Evolutionary conservation across 2,329 filamentous ascomycete genomes (phyloP).

Genomic region (Onygenales sp.): DNA sequence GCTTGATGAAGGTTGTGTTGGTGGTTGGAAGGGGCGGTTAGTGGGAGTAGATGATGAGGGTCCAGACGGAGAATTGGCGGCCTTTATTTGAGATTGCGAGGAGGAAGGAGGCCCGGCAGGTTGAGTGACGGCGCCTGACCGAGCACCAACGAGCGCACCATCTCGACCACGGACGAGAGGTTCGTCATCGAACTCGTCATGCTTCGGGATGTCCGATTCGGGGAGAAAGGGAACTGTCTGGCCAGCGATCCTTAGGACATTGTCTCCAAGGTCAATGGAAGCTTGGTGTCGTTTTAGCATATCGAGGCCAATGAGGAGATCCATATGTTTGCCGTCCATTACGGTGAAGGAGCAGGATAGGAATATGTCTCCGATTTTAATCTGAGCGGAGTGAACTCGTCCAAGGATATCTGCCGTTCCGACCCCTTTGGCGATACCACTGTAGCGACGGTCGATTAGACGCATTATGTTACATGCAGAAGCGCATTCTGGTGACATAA

Average conservation of each 20-base stretch:
- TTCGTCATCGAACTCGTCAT: slow-evolving; percentile 66
- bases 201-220: slow-evolving; percentile 88
- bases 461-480: slow-evolving; percentile 93
- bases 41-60: background rate
- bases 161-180: slow-evolving; percentile 76
- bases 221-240: slow-evolving; percentile 83
- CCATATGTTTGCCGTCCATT: slow-evolving; percentile 97
- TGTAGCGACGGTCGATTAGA: slow-evolving; percentile 83
- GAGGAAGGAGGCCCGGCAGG: slow-evolving; percentile 18
- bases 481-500: slow-evolving; percentile 93
- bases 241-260: slow-evolving; percentile 78
- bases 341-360: slow-evolving; percentile 95
- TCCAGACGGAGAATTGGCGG: slow-evolving; percentile 8
- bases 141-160: slow-evolving; percentile 78
- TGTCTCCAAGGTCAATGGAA: slow-evolving; percentile 75
- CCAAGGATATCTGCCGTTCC: slow-evolving; percentile 92
- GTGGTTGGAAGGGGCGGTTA: background rate
- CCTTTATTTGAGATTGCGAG: slow-evolving; percentile 6
- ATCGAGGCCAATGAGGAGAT: slow-evolving; percentile 83
- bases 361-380: slow-evolving; percentile 80
- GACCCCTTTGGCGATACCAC: slow-evolving; percentile 84
- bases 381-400: slow-evolving; percentile 88
- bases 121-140: slow-evolving; percentile 57
- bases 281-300: slow-evolving; percentile 97
- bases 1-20: slow-evolving; percentile 1